A percentile compares a stretch with the other conserved stretches of the same genome.
Conservation (phyloP, 139 green algal genomes). For the Coelastrella sp. region DNA sequence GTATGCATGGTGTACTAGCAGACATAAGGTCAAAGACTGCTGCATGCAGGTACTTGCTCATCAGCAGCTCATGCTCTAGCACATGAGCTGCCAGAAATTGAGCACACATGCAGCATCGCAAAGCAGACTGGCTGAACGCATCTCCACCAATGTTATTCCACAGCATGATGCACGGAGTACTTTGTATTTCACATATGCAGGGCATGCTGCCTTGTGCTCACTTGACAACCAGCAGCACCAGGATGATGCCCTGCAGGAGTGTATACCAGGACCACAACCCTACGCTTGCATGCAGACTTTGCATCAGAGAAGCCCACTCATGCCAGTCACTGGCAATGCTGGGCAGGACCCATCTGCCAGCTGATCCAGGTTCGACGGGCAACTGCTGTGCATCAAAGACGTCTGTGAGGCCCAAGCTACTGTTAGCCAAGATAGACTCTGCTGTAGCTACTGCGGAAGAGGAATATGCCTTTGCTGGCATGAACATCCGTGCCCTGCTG, state of each 20-base stretch:
- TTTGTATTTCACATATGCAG: too few relatives aligned
- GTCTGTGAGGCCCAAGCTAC: neutral
- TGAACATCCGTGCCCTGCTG: constrained; percentile 33
- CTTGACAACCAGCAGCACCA: constrained; percentile 56
- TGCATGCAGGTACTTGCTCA: too few relatives aligned
- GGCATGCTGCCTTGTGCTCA: neutral
- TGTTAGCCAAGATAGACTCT: neutral
- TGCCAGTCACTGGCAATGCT: constrained; percentile 1
- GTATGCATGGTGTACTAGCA: neutral
- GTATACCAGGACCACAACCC: constrained; percentile 53
- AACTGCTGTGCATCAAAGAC: neutral
- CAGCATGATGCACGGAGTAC: too few relatives aligned
- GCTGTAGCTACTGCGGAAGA: constrained; percentile 5
- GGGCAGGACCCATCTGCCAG: constrained; percentile 54
- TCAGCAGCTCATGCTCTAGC: too few relatives aligned
- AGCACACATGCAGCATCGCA: too few relatives aligned
- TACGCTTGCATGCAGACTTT: constrained; percentile 29
- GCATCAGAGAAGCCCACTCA: constrained; percentile 31
- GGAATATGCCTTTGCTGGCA: constrained; percentile 26
- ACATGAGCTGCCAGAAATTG: too few relatives aligned
- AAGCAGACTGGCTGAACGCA: too few relatives aligned
- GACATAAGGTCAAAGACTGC: too few relatives aligned
- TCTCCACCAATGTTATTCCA: too few relatives aligned
- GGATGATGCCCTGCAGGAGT: constrained; percentile 55
- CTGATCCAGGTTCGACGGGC: constrained; percentile 3